Base-by-base conservation (phyloP, 2,329 filamentous ascomycete genomes). In the Thyridium curvatum region DNA sequence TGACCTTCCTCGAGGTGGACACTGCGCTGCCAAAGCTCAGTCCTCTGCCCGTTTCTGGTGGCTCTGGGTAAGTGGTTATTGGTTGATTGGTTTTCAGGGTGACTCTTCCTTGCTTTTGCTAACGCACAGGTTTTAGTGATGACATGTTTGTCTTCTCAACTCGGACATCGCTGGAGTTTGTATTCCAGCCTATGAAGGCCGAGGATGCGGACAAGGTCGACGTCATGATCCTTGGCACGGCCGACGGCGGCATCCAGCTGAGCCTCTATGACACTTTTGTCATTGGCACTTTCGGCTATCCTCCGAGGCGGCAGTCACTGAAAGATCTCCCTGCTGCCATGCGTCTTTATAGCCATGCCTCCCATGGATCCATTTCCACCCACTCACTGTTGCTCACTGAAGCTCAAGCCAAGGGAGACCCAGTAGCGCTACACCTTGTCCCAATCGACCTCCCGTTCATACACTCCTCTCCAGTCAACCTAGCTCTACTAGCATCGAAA, bases 261-360 rank as follows among this genome's bases (percentile, higher is more conserved):
- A 86, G 81, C 49, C 87, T 94, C 35, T 91, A 91, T 56, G 85
- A 94, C 57, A 90, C 85, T 6, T 87, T 94, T 51, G 74, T 85
- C 43, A 82, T 94, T 41, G 86, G 88, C 4, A 72, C 63, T 12
- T 81, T 89, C 44, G 58, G 65, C 41, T 70, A 72, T 41, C 72
- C 66, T 18, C 21, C 21, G 21, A 26, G 10, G 10, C 21, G 21
- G 10, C 21, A 26, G 21, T 26, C 21, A 6, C 21, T 26, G 21
- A 26, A 26, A 7, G 14, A 18, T 14, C 10, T 16, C 28, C 12
- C 37, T 49, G 5, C 39, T 18, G 12, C 56, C 21, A 26, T 69
- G 38, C 64, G 63, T 40, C 61, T 77, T 15, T 59, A 71, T 34
- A 68, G 64, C 18, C 86, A 94, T 54, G 72, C 83, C 21, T 87